Percentiles rank a stretch among this genome's conserved stretches.
Conservation (phyloP, 495 filamentous ascomycete genomes). For the Cryomyces minteri region DNA sequence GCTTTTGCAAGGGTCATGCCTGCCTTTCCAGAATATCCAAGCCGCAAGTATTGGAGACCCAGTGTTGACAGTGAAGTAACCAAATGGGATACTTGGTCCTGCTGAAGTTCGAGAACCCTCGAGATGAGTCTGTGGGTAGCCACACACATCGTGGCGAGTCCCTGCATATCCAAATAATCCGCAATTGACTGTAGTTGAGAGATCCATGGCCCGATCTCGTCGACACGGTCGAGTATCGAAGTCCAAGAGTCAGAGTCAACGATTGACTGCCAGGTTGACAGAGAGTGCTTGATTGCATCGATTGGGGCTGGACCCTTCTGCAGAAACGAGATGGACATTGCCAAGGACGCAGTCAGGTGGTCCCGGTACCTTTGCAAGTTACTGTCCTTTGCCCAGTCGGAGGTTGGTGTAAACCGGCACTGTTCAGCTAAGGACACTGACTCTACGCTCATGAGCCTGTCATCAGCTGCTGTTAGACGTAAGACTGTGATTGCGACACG, state of each 20-base stretch:
- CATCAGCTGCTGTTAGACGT: conserved; percentile 2
- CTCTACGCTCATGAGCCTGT: conserved; percentile 20
- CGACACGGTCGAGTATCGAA: conserved; percentile 35
- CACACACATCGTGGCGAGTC: conserved; percentile 26
- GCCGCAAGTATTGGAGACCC: conserved; percentile 51
- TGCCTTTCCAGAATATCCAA: conserved; percentile 64
- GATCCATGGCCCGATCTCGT: conserved; percentile 40
- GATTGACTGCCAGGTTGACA: conserved; percentile 34
- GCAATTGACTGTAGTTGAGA: conserved; percentile 47
- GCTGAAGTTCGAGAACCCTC: conserved; percentile 36
- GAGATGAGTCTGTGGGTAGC: conserved; percentile 28
- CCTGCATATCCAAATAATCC: conserved; percentile 65
- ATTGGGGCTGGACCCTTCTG: conserved; percentile 26
- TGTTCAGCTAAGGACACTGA: conserved; percentile 4
- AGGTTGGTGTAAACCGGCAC: not conserved
- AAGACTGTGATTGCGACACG: conserved; percentile 9
- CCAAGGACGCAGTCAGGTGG: conserved; percentile 38
- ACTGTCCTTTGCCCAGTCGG: conserved; percentile 30
- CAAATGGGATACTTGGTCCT: conserved; percentile 28
- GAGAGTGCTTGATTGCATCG: conserved; percentile 26
- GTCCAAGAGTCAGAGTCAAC: conserved; percentile 29
- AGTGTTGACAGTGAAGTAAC: conserved; percentile 40
- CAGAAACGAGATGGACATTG: not conserved
- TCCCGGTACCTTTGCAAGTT: conserved; percentile 31
- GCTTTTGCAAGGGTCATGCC: conserved; percentile 43